These are phyloP conservation scores for Neocallimastix lanati DNA, from an alignment of 192 early-diverging fungal species.

Conservation along the genomic window DNA sequence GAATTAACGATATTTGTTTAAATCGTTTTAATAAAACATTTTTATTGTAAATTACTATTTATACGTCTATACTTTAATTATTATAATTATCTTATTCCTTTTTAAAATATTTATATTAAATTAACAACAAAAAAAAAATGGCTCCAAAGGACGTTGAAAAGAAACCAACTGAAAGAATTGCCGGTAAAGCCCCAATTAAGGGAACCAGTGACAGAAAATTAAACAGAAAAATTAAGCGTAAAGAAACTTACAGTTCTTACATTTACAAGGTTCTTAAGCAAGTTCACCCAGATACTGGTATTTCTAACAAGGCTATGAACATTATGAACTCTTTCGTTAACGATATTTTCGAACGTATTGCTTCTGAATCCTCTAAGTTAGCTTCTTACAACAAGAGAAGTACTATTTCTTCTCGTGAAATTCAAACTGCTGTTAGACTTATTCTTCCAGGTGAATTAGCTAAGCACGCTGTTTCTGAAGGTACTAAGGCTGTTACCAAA, in stretches of 20 bases:
- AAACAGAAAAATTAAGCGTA: conserved; percentile 43
- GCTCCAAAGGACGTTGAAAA: background rate
- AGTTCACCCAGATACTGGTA: conserved; percentile 87
- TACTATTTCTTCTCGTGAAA: conserved; percentile 89
- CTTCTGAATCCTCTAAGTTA: conserved; percentile 11
- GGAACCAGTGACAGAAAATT: background rate
- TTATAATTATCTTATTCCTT: background rate
- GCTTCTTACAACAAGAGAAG: conserved; percentile 85
- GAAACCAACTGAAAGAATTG: background rate
- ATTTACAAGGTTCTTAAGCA: conserved; percentile 97
- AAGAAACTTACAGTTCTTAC: conserved; percentile 84
- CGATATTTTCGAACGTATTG: conserved; percentile 94
- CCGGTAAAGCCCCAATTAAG: background rate
- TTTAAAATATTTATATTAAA: background rate
- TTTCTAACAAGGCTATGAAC: conserved; percentile 90
- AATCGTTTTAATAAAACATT: too few species aligned
- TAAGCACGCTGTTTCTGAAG: conserved; percentile 95
- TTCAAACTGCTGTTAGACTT: conserved; percentile 63
- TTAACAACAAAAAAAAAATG: background rate
- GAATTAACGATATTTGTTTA: too few species aligned
- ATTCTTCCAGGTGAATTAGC: conserved; percentile 84
- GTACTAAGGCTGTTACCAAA: conserved; percentile 95
- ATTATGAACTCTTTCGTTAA: conserved; percentile 93
- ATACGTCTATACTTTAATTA: too few species aligned
- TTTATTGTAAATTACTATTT: too few species aligned